Conservation (phyloP, 2,329 filamentous ascomycete genomes). For the Colletotrichum orbiculare region DNA sequence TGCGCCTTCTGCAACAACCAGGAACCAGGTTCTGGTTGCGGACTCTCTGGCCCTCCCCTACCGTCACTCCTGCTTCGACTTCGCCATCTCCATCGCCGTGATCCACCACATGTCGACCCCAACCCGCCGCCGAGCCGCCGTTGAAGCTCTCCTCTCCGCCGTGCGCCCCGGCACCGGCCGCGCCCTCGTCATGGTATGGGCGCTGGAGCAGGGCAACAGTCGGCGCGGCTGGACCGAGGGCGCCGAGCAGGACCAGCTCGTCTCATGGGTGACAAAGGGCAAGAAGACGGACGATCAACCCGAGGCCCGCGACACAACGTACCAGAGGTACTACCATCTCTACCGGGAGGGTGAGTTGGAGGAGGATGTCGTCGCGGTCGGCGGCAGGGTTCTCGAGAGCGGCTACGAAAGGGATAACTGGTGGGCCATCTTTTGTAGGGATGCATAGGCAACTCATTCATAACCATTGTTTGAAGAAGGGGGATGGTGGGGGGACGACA, state of each 20-base stretch:
- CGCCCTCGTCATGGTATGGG: slow-evolving; percentile 92
- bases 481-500: background rate
- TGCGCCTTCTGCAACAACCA: slow-evolving; percentile 3
- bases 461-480: too few species aligned
- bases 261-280: slow-evolving; percentile 85
- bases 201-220: slow-evolving; percentile 88
- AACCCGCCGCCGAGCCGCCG: slow-evolving; percentile 76
- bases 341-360: slow-evolving; percentile 90
- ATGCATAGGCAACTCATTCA: slow-evolving; percentile 1
- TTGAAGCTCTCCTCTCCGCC: slow-evolving; percentile 76
- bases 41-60: slow-evolving; percentile 89
- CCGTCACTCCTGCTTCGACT: slow-evolving; percentile 71
- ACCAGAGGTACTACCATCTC: slow-evolving; percentile 93
- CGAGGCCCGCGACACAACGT: slow-evolving; percentile 58
- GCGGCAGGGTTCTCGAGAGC: slow-evolving; percentile 78
- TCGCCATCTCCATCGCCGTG: slow-evolving; percentile 93
- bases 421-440: slow-evolving; percentile 78
- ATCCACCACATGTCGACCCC: slow-evolving; percentile 91
- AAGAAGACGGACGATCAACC: slow-evolving; percentile 39
- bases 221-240: slow-evolving; percentile 89
- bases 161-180: slow-evolving; percentile 71
- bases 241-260: slow-evolving; percentile 89
- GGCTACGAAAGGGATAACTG: slow-evolving; percentile 99
- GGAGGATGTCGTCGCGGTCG: slow-evolving; percentile 77
- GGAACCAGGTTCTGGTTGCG: slow-evolving; percentile 75